Conservation (phyloP, 116 monocot genomes). For the Posidonia oceanica region DNA sequence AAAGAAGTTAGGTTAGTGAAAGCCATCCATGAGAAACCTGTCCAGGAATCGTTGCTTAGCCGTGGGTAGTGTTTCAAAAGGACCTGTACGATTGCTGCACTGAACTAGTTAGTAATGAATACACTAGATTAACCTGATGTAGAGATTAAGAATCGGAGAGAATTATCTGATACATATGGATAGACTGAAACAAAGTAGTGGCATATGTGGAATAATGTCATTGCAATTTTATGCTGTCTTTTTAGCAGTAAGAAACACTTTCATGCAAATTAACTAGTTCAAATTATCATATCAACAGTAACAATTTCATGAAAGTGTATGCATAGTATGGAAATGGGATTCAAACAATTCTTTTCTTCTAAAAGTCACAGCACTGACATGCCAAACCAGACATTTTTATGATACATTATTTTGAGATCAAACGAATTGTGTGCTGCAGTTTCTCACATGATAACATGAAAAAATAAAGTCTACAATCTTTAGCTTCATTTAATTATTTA, state of each 20-base stretch:
- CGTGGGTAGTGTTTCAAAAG: conserved; percentile 57
- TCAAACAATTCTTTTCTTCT: neutral
- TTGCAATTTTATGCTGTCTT: neutral
- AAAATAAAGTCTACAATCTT: too few relatives aligned
- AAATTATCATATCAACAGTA: too few relatives aligned
- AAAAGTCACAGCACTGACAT: too few relatives aligned
- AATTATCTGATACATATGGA: too few relatives aligned
- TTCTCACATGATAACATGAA: too few relatives aligned
- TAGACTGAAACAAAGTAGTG: neutral
- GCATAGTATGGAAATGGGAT: neutral
- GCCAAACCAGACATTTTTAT: too few relatives aligned
- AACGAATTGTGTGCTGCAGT: too few relatives aligned
- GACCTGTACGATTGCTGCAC: conserved; percentile 47
- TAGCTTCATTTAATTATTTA: too few relatives aligned
- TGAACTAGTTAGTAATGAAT: too few relatives aligned
- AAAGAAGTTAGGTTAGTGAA: conserved; percentile 18
- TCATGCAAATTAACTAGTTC: neutral
- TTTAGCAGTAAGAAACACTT: too few relatives aligned
- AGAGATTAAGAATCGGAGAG: neutral
- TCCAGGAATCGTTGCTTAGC: conserved; percentile 43
- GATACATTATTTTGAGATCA: too few relatives aligned
- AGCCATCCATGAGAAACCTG: conserved; percentile 29
- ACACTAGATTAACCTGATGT: too few relatives aligned
- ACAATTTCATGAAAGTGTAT: neutral
- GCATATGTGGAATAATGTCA: neutral